Conservation (phyloP, 2,329 filamentous ascomycete species). For the Dactylellina parvicollis region DNA sequence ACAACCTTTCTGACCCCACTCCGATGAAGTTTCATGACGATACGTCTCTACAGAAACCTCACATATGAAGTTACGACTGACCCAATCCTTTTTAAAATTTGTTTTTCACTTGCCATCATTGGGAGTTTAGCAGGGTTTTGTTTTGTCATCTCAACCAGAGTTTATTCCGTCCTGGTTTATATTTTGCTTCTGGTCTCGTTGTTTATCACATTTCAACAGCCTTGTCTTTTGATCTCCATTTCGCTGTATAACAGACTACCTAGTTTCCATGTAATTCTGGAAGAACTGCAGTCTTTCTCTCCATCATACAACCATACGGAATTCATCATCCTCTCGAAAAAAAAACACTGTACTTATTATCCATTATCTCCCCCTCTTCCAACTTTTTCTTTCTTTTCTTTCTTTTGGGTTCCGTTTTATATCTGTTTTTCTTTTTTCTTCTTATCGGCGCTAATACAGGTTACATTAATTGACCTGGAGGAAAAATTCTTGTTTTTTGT, state of each 20-base stretch:
- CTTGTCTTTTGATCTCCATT: too few species aligned
- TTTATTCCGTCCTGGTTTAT: constrained; percentile 13
- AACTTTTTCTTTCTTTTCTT: constrained; percentile 52
- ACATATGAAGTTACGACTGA: constrained; percentile 50
- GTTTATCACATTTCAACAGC: too few species aligned
- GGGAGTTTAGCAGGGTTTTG: constrained; percentile 41
- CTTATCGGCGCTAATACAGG: constrained; percentile 15
- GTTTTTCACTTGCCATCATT: constrained; percentile 29
- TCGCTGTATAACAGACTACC: constrained; percentile 12
- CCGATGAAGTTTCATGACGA: constrained; percentile 20
- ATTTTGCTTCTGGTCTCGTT: too few species aligned
- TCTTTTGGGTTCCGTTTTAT: constrained; percentile 45
- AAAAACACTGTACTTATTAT: too few species aligned
- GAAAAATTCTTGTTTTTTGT: constrained; percentile 27
- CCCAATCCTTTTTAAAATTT: constrained; percentile 1
- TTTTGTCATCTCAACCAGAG: not conserved
- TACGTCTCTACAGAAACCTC: constrained; percentile 5
- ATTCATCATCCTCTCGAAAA: too few species aligned
- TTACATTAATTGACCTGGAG: constrained; percentile 19
- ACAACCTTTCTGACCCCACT: constrained; percentile 7
- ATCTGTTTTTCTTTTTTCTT: constrained; percentile 28
- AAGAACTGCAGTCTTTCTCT: not conserved
- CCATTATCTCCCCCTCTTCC: not conserved
- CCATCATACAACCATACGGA: too few species aligned
- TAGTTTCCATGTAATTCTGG: not conserved